Percentiles rank a stretch among this genome's conserved stretches.
Evolutionary conservation across 257 asterid species (phyloP).

Genomic region (Parsonsia alboflavescens): DNA sequence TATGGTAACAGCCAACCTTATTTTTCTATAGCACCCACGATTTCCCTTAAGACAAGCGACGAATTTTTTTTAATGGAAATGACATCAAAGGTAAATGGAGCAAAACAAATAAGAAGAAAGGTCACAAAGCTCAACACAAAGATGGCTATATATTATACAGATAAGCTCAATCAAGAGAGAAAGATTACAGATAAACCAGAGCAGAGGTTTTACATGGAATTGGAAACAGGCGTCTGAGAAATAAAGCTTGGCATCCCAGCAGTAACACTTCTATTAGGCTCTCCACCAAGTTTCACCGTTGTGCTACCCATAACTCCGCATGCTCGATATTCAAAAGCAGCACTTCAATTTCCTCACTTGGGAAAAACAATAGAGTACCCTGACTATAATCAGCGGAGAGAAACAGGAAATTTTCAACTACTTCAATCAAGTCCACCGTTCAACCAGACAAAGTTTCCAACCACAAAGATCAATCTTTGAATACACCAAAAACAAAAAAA

Average conservation of each 20-base stretch:
- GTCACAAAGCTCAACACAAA: neutral
- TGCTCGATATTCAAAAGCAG: slow-evolving; percentile 21
- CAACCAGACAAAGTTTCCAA: slow-evolving; percentile 8
- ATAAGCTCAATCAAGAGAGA: neutral
- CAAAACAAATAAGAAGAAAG: neutral
- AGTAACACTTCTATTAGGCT: slow-evolving; percentile 34
- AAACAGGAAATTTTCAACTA: slow-evolving; percentile 6
- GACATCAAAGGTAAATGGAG: neutral
- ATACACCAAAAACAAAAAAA: slow-evolving; percentile 11
- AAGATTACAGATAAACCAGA: neutral
- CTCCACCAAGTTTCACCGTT: slow-evolving; percentile 45
- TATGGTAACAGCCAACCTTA: neutral
- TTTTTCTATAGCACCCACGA: neutral
- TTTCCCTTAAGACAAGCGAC: neutral
- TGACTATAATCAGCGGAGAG: neutral
- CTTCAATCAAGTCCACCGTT: slow-evolving; percentile 20
- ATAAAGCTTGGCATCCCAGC: slow-evolving; percentile 84
- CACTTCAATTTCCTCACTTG: slow-evolving; percentile 21
- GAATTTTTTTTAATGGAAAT: neutral
- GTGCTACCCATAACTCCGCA: slow-evolving; percentile 41
- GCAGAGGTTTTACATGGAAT: slow-evolving; percentile 47
- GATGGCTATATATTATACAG: neutral
- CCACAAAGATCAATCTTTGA: slow-evolving; percentile 12
- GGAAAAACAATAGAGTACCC: neutral
- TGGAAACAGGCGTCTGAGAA: slow-evolving; percentile 53